Evolutionary conservation across 2,329 filamentous ascomycete genomes (phyloP), one percentile per base, ranked within the genome.

Genomic region (Rhexocercosporidium sp.): DNA sequence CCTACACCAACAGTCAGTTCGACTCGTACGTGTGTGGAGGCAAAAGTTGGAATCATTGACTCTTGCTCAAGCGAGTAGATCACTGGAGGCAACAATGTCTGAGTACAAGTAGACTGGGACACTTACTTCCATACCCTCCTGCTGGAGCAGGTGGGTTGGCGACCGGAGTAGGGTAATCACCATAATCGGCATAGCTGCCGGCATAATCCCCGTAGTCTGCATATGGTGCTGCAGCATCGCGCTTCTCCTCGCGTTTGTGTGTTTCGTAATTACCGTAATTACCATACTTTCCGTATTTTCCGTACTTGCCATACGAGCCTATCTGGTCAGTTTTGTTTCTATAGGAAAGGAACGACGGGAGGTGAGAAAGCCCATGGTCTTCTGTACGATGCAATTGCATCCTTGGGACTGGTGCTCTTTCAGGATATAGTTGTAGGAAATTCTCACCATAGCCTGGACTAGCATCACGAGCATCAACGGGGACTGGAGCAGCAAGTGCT

Each of bases 201-300:
- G 49, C 49, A 31, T 57, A 57, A 39, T 57, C 53, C 39, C 62
- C 66, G 56, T 67, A 67, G 7, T 62, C 66, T 11, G 47, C 62
- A 27, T 57, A 57, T 16, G 39, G 53, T 4, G 31, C 31, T 34
- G 29, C 31, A 25, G 47, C 57, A 16, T 66, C 64, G 22, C 56
- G 64, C 22, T 64, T 64, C 41, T 59, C 46, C 11, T 62, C 56
- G 12, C 64, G 57, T 39, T 47, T 65, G 14, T 68, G 69, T 0
- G 47, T 37, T 3, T 66, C 68, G 44, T 70, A 67, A 8, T 20
- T 47, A 8, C 31, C 59, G 57, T 69, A 69, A 34, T 65, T 59
- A 4, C 68, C 68, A 54, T 66, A 70, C 1, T 61, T 27, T 11
- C 66, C 67, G 46, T 57, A 57, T 4, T 34, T 57, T 16, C 53